These are phyloP conservation scores for Penicillium hesseltinei DNA, from an alignment of 2,329 filamentous ascomycete species.

Conservation along the genomic window DNA sequence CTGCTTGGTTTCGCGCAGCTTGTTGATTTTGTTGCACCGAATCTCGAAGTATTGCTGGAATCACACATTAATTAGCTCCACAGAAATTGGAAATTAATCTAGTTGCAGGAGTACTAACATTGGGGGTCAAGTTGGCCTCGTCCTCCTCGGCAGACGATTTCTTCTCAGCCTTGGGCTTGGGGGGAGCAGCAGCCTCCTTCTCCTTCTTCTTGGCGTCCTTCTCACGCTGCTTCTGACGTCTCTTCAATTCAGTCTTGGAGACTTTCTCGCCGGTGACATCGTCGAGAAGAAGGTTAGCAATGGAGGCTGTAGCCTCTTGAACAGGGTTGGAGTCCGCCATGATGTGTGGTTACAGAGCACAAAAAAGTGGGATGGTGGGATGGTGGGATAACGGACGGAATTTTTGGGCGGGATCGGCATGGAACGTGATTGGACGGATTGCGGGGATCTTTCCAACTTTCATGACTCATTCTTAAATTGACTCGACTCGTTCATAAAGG, in stretches of 20 bases:
- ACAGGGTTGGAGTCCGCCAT: constrained; percentile 44
- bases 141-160: constrained; percentile 61
- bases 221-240: constrained; percentile 86
- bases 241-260: constrained; percentile 90
- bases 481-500: neutral
- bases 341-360: constrained; percentile 20
- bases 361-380: constrained; percentile 25
- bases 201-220: constrained; percentile 84
- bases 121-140: constrained; percentile 71
- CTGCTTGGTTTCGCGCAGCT: constrained; percentile 68
- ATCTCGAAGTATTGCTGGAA: constrained; percentile 91
- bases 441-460: neutral
- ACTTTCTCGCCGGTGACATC: constrained; percentile 86
- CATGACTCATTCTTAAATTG: neutral
- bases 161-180: constrained; percentile 60
- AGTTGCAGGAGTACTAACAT: constrained; percentile 46
- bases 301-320: constrained; percentile 47
- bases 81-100: too few species aligned
- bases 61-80: constrained; percentile 10
- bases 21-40: constrained; percentile 76
- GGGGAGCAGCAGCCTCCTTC: constrained; percentile 69
- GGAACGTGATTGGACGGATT: constrained; percentile 26
- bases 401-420: constrained; percentile 35
- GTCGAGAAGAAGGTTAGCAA: constrained; percentile 78
- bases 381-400: constrained; percentile 24